Evolutionary conservation across 2,329 filamentous ascomycete species (phyloP), one percentile per base, ranked within the genome.

Genomic region (Cryoendolithus antarcticus): DNA sequence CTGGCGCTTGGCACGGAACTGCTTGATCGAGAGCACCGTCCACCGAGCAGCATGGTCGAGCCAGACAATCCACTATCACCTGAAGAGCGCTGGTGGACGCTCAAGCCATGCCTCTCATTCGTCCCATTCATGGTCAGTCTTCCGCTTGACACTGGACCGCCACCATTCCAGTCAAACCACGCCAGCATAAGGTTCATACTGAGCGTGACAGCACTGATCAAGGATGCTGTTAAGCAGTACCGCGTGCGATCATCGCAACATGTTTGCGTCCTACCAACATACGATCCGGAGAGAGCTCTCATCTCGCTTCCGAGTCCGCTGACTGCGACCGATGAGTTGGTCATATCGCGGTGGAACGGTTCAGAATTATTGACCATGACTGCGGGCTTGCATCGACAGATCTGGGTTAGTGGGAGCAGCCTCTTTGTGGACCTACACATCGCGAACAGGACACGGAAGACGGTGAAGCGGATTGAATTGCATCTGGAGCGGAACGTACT

Each of bases 261-360:
- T 35, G 58, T 73, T 6, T 57, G 62, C 3, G 64, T 74, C 8
- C 53, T 74, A 19, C 67, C 70, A 5, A 70, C 71, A 9, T 71
- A 72, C 46, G 70, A 74, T 53, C 71, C 71, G 11, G 69, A 73
- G 47, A 72, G 70, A 51, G 70, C 70, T 6, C 59, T 74, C 24
- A 63, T 68, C 44, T 72, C 69, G 28, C 56, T 73, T 7, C 63
- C 68, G 4, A 70, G 68, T 42, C 69, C 69, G 6, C 52, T 73
- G 28, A 69, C 64, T 19, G 67, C 66, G 9, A 63, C 60, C 10
- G 68, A 72, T 41, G 67, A 70, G 44, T 60, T 66, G 45, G 44
- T 56, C 4, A 53, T 66, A 28, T 57, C 63, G 21, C 59, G 60
- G 21, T 58, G 63, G 31, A 54, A 52, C 21, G 55, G 55, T 1